Conservation (phyloP, 2,329 filamentous ascomycete species). For the Alternaria conjuncta region DNA sequence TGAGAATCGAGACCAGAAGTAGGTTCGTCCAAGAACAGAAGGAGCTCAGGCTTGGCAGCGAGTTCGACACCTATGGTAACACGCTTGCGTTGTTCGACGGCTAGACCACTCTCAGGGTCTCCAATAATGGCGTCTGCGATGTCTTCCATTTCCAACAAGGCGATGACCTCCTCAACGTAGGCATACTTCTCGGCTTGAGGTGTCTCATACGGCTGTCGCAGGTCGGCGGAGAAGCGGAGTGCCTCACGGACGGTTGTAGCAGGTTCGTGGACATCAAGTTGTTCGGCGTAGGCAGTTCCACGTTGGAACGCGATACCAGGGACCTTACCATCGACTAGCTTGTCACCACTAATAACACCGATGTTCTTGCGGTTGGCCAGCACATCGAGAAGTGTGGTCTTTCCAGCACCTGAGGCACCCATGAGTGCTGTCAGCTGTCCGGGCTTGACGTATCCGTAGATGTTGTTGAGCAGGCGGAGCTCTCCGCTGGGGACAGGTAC, state of each 20-base stretch:
- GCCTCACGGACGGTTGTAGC: slow-evolving; percentile 70
- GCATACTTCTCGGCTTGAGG: slow-evolving; percentile 67
- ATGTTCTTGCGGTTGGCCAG: slow-evolving; percentile 70
- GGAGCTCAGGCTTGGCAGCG: slow-evolving; percentile 70
- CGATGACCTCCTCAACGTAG: slow-evolving; percentile 70
- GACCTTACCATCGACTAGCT: slow-evolving; percentile 65
- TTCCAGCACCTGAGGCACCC: slow-evolving; percentile 70
- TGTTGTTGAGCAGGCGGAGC: slow-evolving; percentile 62
- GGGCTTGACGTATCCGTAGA: slow-evolving; percentile 63
- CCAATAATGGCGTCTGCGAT: slow-evolving; percentile 72
- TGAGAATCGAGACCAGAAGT: slow-evolving; percentile 77
- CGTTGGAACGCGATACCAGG: slow-evolving; percentile 68
- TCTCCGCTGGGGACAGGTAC: slow-evolving; percentile 71
- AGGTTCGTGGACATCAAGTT: slow-evolving; percentile 69
- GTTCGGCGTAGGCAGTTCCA: slow-evolving; percentile 69
- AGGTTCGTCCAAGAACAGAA: slow-evolving; percentile 81
- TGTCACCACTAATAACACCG: slow-evolving; percentile 67
- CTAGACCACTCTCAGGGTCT: slow-evolving; percentile 64
- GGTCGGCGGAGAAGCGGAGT: slow-evolving; percentile 68
- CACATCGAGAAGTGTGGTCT: slow-evolving; percentile 84
- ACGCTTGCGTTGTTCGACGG: slow-evolving; percentile 67
- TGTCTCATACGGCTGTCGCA: slow-evolving; percentile 66
- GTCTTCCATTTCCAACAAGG: slow-evolving; percentile 69
- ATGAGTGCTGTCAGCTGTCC: slow-evolving; percentile 59
- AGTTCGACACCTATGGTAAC: slow-evolving; percentile 69